These are phyloP conservation scores for Russula lepida DNA, from an alignment of 768 basidiomycete species.

Conservation along the genomic window DNA sequence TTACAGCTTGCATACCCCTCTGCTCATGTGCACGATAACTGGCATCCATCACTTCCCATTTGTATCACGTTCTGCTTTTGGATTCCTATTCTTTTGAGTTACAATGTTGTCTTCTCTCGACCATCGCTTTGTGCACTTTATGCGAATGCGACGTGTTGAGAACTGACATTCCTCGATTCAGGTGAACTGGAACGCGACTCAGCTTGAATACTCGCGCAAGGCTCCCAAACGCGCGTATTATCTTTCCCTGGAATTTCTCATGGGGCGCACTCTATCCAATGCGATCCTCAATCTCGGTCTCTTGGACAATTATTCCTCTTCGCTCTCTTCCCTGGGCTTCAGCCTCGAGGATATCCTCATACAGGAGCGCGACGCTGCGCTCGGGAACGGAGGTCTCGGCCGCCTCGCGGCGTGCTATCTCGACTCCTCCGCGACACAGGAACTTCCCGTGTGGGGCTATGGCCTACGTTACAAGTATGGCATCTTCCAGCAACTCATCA, in stretches of 20 bases:
- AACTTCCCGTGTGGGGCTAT: slow-evolving; percentile 94
- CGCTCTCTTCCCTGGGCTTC: slow-evolving; percentile 77
- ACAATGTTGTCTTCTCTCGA: neutral
- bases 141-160: neutral
- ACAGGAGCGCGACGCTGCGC: slow-evolving; percentile 85
- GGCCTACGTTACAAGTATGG: slow-evolving; percentile 90
- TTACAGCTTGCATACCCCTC: neutral
- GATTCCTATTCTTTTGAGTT: neutral
- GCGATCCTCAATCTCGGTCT: slow-evolving; percentile 84
- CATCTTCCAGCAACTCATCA: slow-evolving; percentile 92
- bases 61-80: neutral
- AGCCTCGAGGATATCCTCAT: slow-evolving; percentile 80
- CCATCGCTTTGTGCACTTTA: neutral
- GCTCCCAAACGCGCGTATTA: slow-evolving; percentile 90
- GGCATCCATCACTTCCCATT: neutral
- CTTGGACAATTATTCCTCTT: slow-evolving; percentile 63
- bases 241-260: slow-evolving; percentile 88
- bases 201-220: slow-evolving; percentile 69
- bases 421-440: slow-evolving; percentile 83
- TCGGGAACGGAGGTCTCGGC: slow-evolving; percentile 94
- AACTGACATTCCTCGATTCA: slow-evolving; percentile 23
- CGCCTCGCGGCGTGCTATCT: slow-evolving; percentile 96
- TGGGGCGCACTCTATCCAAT: slow-evolving; percentile 72
- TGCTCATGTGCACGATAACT: neutral
- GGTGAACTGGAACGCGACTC: slow-evolving; percentile 84